Percentiles rank a stretch among this genome's conserved stretches.
These are phyloP conservation scores for Saccharomycopsis sp. DNA, from an alignment of 805 yeast genomes.

Conservation along the genomic window DNA sequence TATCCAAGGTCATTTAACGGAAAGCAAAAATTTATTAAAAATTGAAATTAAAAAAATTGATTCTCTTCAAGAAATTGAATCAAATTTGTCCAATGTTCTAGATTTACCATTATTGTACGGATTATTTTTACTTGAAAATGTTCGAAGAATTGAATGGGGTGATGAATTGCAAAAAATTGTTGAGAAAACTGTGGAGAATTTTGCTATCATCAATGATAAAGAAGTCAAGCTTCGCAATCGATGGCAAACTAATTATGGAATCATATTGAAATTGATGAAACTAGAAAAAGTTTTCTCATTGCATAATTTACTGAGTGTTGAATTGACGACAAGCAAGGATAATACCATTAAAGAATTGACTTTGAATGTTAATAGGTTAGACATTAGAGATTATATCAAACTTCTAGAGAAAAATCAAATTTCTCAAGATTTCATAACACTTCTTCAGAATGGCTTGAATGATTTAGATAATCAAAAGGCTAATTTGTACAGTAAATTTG, in stretches of 20 bases:
- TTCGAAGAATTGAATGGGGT: slow-evolving; percentile 55
- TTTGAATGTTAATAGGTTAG: slow-evolving; percentile 23
- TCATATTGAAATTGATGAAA: slow-evolving; percentile 33
- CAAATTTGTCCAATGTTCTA: slow-evolving; percentile 34
- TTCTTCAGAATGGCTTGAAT: slow-evolving; percentile 34
- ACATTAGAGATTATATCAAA: slow-evolving; percentile 32
- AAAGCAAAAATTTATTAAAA: slow-evolving; percentile 25
- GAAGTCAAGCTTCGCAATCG: slow-evolving; percentile 48
- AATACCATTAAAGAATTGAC: slow-evolving; percentile 19
- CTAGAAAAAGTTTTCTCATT: slow-evolving; percentile 13
- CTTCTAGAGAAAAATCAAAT: slow-evolving; percentile 29
- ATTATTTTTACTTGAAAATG: slow-evolving; percentile 52
- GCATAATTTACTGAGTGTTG: slow-evolving; percentile 12
- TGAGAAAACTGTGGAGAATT: slow-evolving; percentile 44
- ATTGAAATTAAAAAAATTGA: slow-evolving; percentile 21
- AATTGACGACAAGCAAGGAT: slow-evolving; percentile 7
- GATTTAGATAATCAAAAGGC: slow-evolving; percentile 25
- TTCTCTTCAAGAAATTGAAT: slow-evolving; percentile 28
- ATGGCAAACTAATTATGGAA: slow-evolving; percentile 62
- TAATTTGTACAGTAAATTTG: slow-evolving; percentile 12
- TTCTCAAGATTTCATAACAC: slow-evolving; percentile 29
- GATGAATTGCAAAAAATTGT: slow-evolving; percentile 25
- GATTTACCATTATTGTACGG: slow-evolving; percentile 73
- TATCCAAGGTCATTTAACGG: slow-evolving; percentile 9
- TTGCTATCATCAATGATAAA: slow-evolving; percentile 47